phyloP scores from a whole-genome alignment of 2,329 filamentous ascomycete genomes.

The Raffaelea deltoideospora region DNA sequence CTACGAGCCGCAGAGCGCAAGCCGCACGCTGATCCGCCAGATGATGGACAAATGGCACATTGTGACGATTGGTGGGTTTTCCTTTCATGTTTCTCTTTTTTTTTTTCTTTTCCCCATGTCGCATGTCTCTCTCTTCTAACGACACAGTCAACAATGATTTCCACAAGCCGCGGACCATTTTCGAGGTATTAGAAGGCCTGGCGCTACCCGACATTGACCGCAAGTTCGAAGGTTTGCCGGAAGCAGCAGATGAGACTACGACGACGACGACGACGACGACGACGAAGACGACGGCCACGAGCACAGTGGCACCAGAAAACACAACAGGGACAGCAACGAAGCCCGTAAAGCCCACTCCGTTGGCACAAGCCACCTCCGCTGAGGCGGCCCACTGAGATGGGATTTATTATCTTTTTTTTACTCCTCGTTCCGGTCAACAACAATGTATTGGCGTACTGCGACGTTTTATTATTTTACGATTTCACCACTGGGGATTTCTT shows the following conservation, averaged over 20 bases:
- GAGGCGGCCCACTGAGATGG: no score
- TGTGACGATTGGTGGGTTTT: constrained; percentile 71
- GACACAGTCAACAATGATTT: constrained; percentile 87
- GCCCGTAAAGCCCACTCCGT: neutral
- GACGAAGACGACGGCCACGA: constrained; percentile 1
- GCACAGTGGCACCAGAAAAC: constrained; percentile 2
- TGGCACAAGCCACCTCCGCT: neutral
- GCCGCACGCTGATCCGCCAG: constrained; percentile 62
- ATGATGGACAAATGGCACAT: constrained; percentile 88
- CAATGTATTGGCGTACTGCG: no score
- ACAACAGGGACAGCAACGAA: neutral
- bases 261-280: constrained; percentile 4
- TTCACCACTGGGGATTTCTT: no score
- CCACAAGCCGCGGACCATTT: constrained; percentile 68
- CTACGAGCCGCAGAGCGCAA: constrained; percentile 61
- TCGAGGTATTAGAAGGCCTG: constrained; percentile 71
- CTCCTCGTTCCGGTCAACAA: neutral
- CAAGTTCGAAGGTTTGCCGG: constrained; percentile 17
- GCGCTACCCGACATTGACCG: constrained; percentile 48
- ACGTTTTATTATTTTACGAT: no score
- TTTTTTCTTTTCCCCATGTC: neutral
- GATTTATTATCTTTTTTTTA: constrained; percentile 2
- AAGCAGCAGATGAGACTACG: constrained; percentile 6
- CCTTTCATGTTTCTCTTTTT: neutral
- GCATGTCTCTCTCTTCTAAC: neutral